These are phyloP conservation scores for Zychaea mexicana DNA, from an alignment of 371 early-diverging fungal genomes.

Conservation along the genomic window DNA sequence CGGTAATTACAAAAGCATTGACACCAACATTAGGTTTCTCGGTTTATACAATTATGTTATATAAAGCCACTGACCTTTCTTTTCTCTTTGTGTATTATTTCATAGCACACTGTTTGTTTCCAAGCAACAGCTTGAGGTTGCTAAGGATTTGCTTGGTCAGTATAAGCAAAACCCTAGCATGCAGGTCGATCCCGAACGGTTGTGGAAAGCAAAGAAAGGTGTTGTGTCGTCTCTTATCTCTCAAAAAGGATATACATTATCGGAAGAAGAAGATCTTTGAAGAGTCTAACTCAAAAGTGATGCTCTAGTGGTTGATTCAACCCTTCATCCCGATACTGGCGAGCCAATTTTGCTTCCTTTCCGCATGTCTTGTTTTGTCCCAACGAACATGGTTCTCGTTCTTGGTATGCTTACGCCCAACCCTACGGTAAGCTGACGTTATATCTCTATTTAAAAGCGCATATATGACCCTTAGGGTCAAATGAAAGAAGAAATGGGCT, in stretches of 20 bases:
- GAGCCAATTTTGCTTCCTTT: conserved; percentile 81
- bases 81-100: not conserved
- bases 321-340: conserved; percentile 84
- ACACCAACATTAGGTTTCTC: too few species aligned
- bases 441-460: not conserved
- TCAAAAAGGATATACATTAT: too few species aligned
- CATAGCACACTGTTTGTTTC: conserved; percentile 68
- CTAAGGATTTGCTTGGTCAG: conserved; percentile 59
- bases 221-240: conserved; percentile 7
- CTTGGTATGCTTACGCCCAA: conserved; percentile 84
- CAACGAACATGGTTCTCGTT: conserved; percentile 80
- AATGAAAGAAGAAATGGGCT: too few species aligned
- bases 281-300: too few species aligned
- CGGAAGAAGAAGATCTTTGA: too few species aligned
- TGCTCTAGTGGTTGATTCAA: conserved; percentile 66
- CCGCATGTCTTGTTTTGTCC: conserved; percentile 84
- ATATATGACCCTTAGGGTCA: too few species aligned
- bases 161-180: conserved; percentile 51
- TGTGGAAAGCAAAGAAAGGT: conserved; percentile 81
- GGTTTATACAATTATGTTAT: too few species aligned
- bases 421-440: conserved; percentile 55
- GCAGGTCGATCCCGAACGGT: conserved; percentile 43
- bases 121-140: conserved; percentile 52
- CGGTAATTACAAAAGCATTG: not conserved
- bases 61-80: not conserved